Base-by-base conservation (phyloP, 2,329 filamentous ascomycete genomes). In the Thelonectria rubi region DNA sequence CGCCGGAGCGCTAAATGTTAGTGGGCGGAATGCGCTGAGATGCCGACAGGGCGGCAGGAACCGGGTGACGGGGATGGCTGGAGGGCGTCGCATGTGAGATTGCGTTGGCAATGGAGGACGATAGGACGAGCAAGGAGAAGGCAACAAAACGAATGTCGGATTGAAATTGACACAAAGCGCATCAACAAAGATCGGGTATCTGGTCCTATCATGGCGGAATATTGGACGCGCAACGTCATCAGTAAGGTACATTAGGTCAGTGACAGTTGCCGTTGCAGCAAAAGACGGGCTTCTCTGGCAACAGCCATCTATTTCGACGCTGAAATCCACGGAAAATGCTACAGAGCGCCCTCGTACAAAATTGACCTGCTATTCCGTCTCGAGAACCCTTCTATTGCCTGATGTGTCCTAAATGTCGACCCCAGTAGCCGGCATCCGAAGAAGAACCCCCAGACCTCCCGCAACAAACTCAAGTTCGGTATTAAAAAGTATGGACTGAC, bases 401-500 rank as follows among this genome's bases (percentile, higher is more conserved):
- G 62, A 59, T 21, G 52, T 50, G 65, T 59, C 61, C 64, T 32
- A 68, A 58, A 64, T 70, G 63, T 62, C 60, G 55, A 58, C 59
- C 49, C 61, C 6, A 62, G 62, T 48, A 53, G 60, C 30, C 48
- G 67, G 60, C 60, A 68, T 60, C 39, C 49, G 54, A 52, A 40
- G 54, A 53, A 54, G n/a, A n/a, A 51, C 58, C 48, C 62, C 60
- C 57, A 69, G 62, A 64, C 69, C 67, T 63, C 60, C 45, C 64
- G 62, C 67, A 60, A 63, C 68, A 69, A 72, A 70, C 67, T 72
- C 70, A 72, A 72, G 65, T 72, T 72, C 71, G 67, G 73, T 74
- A 71, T 71, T 71, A 75, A 73, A 74, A 76, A 75, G 72, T 74
- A 72, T 77, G 71, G 72, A 75, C 74, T 74, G 68, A 71, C 71